Evolutionary conservation across 805 yeast genomes (phyloP).

Genomic region (Clavispora carvajalis): DNA sequence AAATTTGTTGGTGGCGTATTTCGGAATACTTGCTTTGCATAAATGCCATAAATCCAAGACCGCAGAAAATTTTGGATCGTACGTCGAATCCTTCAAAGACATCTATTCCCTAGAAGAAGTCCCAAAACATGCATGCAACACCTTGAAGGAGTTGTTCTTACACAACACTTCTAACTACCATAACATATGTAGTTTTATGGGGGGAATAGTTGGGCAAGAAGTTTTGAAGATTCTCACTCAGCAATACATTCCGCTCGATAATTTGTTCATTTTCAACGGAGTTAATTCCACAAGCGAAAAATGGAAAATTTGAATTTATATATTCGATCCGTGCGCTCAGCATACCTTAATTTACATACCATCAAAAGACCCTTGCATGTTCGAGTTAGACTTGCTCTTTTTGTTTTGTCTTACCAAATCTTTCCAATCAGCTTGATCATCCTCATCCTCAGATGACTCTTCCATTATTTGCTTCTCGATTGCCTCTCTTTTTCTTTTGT

Average conservation of each 20-base stretch:
- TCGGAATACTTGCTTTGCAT: conserved; percentile 37
- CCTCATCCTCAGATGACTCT: conserved; percentile 39
- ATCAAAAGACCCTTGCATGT: conserved; percentile 57
- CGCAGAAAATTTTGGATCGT: conserved; percentile 17
- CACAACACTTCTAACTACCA: conserved; percentile 44
- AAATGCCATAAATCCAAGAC: conserved; percentile 19
- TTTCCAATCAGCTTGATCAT: conserved; percentile 77
- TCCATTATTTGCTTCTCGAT: conserved; percentile 49
- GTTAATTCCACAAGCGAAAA: conserved; percentile 44
- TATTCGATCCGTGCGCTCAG: neutral
- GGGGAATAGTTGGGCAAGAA: conserved; percentile 87
- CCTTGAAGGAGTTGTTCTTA: conserved; percentile 29
- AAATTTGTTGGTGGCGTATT: conserved; percentile 29
- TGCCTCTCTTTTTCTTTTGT: conserved; percentile 61
- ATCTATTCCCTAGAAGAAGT: conserved; percentile 13
- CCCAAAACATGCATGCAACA: conserved; percentile 13
- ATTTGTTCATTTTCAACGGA: conserved; percentile 71
- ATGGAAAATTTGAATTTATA: conserved; percentile 24
- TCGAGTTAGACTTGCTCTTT: conserved; percentile 42
- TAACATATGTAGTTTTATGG: conserved; percentile 63
- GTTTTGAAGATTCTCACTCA: conserved; percentile 66
- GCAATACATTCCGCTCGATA: conserved; percentile 77
- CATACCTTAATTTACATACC: conserved; percentile 22
- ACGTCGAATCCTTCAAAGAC: conserved; percentile 16
- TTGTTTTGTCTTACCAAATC: conserved; percentile 65